Percentiles rank a stretch among this genome's conserved stretches.
Conservation (phyloP, 805 yeast species). For the Kodamaea restingae region DNA sequence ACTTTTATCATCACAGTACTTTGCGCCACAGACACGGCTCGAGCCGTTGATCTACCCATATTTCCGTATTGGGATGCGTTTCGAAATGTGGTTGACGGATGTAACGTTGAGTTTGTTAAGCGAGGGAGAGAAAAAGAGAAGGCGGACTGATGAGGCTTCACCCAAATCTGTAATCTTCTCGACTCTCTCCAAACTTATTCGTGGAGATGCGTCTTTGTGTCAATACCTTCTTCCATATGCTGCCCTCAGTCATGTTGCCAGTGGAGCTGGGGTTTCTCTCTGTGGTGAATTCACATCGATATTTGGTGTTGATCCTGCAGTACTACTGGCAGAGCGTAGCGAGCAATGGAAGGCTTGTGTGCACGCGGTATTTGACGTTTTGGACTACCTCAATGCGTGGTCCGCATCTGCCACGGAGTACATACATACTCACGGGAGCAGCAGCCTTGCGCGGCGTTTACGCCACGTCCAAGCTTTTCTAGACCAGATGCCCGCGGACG, state of each 20-base stretch:
- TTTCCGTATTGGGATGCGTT: conserved; percentile 50
- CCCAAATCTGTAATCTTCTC: conserved; percentile 44
- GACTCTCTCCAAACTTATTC: conserved; percentile 60
- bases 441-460: conserved; percentile 7
- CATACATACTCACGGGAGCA: conserved; percentile 16
- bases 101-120: conserved; percentile 62
- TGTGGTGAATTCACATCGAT: conserved; percentile 55
- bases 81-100: conserved; percentile 67
- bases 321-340: conserved; percentile 46
- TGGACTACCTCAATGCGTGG: conserved; percentile 87
- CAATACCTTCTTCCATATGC: conserved; percentile 75
- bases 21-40: conserved; percentile 50
- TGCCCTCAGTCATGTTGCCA: conserved; percentile 58
- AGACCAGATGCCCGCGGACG: conserved; percentile 54
- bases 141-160: conserved; percentile 1
- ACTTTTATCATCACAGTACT: conserved; percentile 67
- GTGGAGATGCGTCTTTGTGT: conserved; percentile 65
- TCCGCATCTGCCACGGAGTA: conserved; percentile 35
- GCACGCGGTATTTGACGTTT: conserved; percentile 68
- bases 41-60: conserved; percentile 58
- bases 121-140: conserved; percentile 16
- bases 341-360: conserved; percentile 64
- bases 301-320: conserved; percentile 40
- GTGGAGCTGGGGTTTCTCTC: conserved; percentile 20
- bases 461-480: conserved; percentile 46